Base-by-base conservation (phyloP, 1,139 yeast genomes). In the Zygosaccharomyces pseudobailii region DNA sequence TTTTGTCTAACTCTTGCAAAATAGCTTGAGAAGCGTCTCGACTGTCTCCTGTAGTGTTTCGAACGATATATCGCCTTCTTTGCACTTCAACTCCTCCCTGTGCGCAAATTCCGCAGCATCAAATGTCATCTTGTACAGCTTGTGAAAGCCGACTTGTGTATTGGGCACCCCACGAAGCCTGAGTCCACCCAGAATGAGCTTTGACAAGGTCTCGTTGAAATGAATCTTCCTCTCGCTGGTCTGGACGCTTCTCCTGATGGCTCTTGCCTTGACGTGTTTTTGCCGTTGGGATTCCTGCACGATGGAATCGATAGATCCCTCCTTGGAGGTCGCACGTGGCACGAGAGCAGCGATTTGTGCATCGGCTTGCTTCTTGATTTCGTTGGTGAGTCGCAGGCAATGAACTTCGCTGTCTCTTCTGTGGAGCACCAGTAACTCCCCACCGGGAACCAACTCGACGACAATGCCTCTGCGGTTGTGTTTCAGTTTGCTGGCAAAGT, bases 71-170 rank as follows among this genome's bases (percentile, higher is more conserved):
- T 55, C 55, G 9, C 41, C 48, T 7, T 40, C 40, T 6, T 47
- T 46, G n/a, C 39, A 32, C 24, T 33, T 46, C 34, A 61, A 40
- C 30, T 62, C 65, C 5, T 55, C 49, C 36, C 68, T 48, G 38
- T 59, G 58, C 5, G 66, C 56, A 41, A 63, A 64, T 44, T 63
- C 65, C 5, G 65, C 59, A 0, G 68, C 62, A 35, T 55, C 49
- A 43, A 58, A 61, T 1, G 68, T 62, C 55, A 58, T 60, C 52
- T 58, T 60, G 52, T 56, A 63, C 39, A 64, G 45, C 40, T 56
- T 54, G 23, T 61, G 63, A 42, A 58, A 61, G 2, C 57, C 60
- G 2, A 52, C 30, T 24, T 56, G 57, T 4, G 57, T 49, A 36
- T 58, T 62, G 3, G 63, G 59, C n/a, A 63, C 54, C 3, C 60